phyloP scores from a whole-genome alignment of 1,284 basidiomycete species.

The Leccinum fuscescens region DNA sequence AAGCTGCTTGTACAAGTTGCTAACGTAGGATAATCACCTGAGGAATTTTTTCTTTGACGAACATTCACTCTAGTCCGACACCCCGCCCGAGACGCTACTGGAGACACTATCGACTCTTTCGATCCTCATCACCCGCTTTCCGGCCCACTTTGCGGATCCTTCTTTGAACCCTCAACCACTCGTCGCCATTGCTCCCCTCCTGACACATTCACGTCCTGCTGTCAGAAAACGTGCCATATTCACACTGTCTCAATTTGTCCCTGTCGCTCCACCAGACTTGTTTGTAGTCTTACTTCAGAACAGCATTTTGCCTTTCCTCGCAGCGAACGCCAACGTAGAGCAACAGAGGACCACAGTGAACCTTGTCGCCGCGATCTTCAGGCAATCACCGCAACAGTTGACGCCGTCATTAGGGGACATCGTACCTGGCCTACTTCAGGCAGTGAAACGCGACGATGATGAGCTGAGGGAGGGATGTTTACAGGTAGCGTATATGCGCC shows the following conservation, averaged over 20 bases:
- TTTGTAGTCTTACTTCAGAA: conserved; percentile 56
- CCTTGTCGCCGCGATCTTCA: conserved; percentile 76
- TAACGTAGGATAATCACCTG: conserved; percentile 50
- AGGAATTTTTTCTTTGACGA: conserved; percentile 12
- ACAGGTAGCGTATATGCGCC: conserved; percentile 47
- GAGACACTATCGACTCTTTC: conserved; percentile 90
- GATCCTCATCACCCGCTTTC: conserved; percentile 88
- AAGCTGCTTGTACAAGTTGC: conserved; percentile 77
- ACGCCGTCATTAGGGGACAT: conserved; percentile 57
- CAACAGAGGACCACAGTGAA: conserved; percentile 77
- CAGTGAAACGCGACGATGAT: conserved; percentile 70
- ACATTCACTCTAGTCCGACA: conserved; percentile 47
- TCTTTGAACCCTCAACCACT: conserved; percentile 60
- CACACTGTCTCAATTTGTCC: conserved; percentile 79
- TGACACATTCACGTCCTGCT: conserved; percentile 75
- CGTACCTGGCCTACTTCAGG: conserved; percentile 68
- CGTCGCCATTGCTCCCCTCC: conserved; percentile 70
- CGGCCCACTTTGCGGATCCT: conserved; percentile 62
- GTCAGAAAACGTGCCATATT: conserved; percentile 89
- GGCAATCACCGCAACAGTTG: conserved; percentile 67
- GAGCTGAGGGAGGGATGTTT: conserved; percentile 77
- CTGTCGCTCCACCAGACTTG: conserved; percentile 57
- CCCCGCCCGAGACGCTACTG: conserved; percentile 80
- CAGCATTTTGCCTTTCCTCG: conserved; percentile 63
- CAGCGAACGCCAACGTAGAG: conserved; percentile 51